Percentiles rank a stretch among this genome's conserved stretches.
phyloP scores from a whole-genome alignment of 169 alveolate genomes.

The Plasmodium berghei region DNA sequence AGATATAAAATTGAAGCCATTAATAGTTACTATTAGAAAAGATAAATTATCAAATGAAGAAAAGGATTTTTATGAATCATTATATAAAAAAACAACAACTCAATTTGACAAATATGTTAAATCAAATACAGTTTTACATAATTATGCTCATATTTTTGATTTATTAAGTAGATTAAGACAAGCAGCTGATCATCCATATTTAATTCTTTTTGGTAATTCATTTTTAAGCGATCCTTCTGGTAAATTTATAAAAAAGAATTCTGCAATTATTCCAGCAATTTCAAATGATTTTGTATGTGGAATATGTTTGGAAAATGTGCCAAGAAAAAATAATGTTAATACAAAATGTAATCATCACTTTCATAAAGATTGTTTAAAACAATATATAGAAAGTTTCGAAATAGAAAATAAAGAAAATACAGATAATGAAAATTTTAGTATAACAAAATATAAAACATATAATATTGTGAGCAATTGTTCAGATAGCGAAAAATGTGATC shows the following conservation, averaged over 20 bases:
- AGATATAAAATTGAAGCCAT: slow-evolving; percentile 89
- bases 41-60: slow-evolving; percentile 88
- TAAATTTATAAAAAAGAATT: slow-evolving; percentile 75
- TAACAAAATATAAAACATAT: neutral
- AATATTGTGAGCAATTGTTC: neutral
- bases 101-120: slow-evolving; percentile 87
- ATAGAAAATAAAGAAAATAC: slow-evolving; percentile 73
- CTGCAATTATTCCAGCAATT: slow-evolving; percentile 78
- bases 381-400: slow-evolving; percentile 86
- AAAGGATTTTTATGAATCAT: slow-evolving; percentile 88
- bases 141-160: slow-evolving; percentile 93
- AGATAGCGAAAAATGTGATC: slow-evolving; percentile 3
- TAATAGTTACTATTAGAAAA: slow-evolving; percentile 84
- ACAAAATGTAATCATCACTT: slow-evolving; percentile 90
- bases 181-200: slow-evolving; percentile 94
- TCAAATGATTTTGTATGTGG: slow-evolving; percentile 80
- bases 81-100: slow-evolving; percentile 87
- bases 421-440: neutral
- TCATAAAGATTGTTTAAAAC: slow-evolving; percentile 87
- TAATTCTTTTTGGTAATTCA: slow-evolving; percentile 89
- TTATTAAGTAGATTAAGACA: slow-evolving; percentile 90
- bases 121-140: slow-evolving; percentile 90
- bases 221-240: slow-evolving; percentile 79
- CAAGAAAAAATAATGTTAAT: slow-evolving; percentile 77
- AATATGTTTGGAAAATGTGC: slow-evolving; percentile 83